These are phyloP conservation scores for Jamesozyma hellenica DNA, from an alignment of 805 yeast species.

Conservation along the genomic window DNA sequence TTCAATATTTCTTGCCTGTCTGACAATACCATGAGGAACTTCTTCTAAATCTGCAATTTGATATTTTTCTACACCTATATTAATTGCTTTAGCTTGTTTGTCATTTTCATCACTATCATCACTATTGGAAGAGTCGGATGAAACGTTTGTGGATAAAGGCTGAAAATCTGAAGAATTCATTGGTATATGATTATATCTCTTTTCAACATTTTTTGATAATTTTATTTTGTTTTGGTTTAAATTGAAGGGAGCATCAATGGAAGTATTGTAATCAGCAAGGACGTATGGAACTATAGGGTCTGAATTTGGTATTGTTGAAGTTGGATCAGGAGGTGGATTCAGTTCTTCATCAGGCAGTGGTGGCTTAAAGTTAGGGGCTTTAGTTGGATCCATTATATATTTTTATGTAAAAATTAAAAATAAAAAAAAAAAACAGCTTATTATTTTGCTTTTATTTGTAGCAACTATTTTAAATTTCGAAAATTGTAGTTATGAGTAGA, in stretches of 20 bases:
- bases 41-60: constrained; percentile 93
- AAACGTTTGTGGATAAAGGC: constrained; percentile 39
- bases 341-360: constrained; percentile 58
- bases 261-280: constrained; percentile 60
- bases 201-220: not conserved
- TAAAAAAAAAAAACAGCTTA: too few relatives aligned
- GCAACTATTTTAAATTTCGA: too few relatives aligned
- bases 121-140: constrained; percentile 22
- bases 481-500: too few relatives aligned
- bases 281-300: constrained; percentile 73
- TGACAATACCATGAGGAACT: constrained; percentile 85
- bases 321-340: constrained; percentile 57
- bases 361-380: constrained; percentile 83
- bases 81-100: constrained; percentile 9
- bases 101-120: not conserved
- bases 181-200: constrained; percentile 32
- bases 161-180: constrained; percentile 49
- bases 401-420: not conserved
- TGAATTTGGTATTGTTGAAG: constrained; percentile 58
- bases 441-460: too few relatives aligned
- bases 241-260: constrained; percentile 57
- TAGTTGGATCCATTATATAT: constrained; percentile 76
- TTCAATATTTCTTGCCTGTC: constrained; percentile 68
- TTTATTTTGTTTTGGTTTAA: constrained; percentile 4
- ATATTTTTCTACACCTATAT: constrained; percentile 30